Conservation (phyloP, 2,329 filamentous ascomycete genomes). For the Pezicula rhizophila region DNA sequence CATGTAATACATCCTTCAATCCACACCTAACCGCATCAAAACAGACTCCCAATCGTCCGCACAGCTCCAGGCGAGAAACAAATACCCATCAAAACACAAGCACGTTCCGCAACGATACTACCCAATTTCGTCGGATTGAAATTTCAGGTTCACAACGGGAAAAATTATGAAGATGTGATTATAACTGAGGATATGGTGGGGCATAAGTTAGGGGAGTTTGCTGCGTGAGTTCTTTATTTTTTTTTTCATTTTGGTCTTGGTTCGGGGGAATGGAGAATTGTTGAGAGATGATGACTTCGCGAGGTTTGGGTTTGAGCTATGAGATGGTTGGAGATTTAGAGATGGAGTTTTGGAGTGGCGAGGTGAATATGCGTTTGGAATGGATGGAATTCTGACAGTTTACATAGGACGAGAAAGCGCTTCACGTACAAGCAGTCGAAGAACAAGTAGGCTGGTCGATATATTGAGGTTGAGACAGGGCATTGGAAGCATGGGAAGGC, state of each 20-base stretch:
- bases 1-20: constrained; percentile 28
- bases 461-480: neutral
- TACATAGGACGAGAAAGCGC: constrained; percentile 55
- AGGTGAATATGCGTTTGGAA: too few relatives aligned
- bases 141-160: constrained; percentile 70
- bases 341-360: too few relatives aligned
- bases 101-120: constrained; percentile 64
- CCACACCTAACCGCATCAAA: constrained; percentile 15
- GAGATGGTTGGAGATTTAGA: too few relatives aligned
- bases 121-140: constrained; percentile 66
- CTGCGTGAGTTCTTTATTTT: constrained; percentile 44
- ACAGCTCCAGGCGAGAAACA: constrained; percentile 43
- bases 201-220: constrained; percentile 69
- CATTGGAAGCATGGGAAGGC: constrained; percentile 3
- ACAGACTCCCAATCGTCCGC: constrained; percentile 46
- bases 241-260: neutral
- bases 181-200: constrained; percentile 76
- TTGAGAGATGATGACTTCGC: neutral
- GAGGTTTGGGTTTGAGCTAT: too few relatives aligned
- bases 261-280: neutral
- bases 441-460: constrained; percentile 41
- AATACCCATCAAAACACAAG: constrained; percentile 64
- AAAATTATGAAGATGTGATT: constrained; percentile 60
- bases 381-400: constrained; percentile 4
- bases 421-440: constrained; percentile 66